A percentile compares a stretch with the other conserved stretches of the same genome.
Evolutionary conservation across 2,329 filamentous ascomycete species (phyloP).

Genomic region (Fusarium camptoceras): DNA sequence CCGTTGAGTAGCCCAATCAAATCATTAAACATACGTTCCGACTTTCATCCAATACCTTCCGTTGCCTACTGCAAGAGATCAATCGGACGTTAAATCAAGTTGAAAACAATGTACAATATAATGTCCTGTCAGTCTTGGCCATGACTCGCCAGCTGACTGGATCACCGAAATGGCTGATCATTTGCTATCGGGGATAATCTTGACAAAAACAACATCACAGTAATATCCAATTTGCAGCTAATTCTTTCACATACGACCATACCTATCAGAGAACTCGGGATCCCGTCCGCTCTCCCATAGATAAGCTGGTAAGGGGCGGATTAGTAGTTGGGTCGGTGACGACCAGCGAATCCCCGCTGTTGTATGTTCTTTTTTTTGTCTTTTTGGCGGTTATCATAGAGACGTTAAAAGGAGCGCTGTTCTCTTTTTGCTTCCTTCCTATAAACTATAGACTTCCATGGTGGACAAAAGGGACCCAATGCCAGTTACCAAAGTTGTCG

Average conservation of each 20-base stretch:
- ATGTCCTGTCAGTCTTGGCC: too few species aligned
- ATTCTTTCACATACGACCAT: background rate
- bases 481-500: too few species aligned
- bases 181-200: rapidly evolving
- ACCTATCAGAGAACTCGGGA: background rate
- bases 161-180: background rate
- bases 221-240: background rate
- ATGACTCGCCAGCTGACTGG: background rate
- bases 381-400: background rate
- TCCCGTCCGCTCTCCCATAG: constrained; percentile 5
- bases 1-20: too few species aligned
- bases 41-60: too few species aligned
- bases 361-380: background rate
- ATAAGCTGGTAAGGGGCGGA: constrained; percentile 1
- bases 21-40: too few species aligned
- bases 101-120: too few species aligned
- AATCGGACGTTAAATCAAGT: too few species aligned
- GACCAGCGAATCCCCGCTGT: constrained; percentile 6
- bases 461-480: too few species aligned
- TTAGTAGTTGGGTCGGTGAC: constrained; percentile 6
- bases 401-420: background rate
- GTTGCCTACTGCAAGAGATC: too few species aligned
- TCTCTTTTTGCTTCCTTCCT: background rate
- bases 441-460: too few species aligned
- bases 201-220: background rate